Evolutionary conservation across 164 flowering plant genomes (phyloP).

Genomic region (Piper betle): DNA sequence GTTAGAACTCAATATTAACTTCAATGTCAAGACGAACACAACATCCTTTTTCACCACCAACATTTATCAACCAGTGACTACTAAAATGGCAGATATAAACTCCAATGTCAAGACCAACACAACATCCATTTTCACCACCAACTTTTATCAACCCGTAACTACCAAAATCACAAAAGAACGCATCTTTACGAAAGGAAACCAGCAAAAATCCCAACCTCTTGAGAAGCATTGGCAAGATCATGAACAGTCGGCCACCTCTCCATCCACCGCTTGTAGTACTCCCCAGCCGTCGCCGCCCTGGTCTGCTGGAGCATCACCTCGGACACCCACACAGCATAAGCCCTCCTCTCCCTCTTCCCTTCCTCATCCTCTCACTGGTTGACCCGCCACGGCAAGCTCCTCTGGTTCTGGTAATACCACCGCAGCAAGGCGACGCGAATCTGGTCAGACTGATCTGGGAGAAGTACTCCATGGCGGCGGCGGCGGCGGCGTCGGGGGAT

Average conservation of each 20-base stretch:
- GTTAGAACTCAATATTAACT: too few relatives aligned
- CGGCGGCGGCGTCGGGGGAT: not conserved
- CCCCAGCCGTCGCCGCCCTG: constrained; percentile 26
- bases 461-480: constrained; percentile 21
- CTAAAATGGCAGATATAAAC: not conserved
- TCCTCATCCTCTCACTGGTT: constrained; percentile 3
- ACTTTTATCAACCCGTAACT: not conserved
- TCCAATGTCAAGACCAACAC: not conserved
- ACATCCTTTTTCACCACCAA: not conserved
- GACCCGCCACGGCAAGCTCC: constrained; percentile 59
- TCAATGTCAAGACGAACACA: too few relatives aligned
- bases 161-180: not conserved
- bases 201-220: constrained; percentile 51
- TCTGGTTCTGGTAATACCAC: constrained; percentile 22
- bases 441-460: constrained; percentile 6
- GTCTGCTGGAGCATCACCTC: constrained; percentile 98
- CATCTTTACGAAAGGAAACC: not conserved
- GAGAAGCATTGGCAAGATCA: constrained; percentile 69
- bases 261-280: constrained; percentile 83
- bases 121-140: not conserved
- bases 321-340: constrained; percentile 93
- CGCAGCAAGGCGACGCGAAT: constrained; percentile 40
- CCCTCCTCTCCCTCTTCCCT: constrained; percentile 14
- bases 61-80: not conserved
- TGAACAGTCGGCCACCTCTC: constrained; percentile 76